Conservation (phyloP, 768 basidiomycete genomes). For the Gloeophyllum trabeum region DNA sequence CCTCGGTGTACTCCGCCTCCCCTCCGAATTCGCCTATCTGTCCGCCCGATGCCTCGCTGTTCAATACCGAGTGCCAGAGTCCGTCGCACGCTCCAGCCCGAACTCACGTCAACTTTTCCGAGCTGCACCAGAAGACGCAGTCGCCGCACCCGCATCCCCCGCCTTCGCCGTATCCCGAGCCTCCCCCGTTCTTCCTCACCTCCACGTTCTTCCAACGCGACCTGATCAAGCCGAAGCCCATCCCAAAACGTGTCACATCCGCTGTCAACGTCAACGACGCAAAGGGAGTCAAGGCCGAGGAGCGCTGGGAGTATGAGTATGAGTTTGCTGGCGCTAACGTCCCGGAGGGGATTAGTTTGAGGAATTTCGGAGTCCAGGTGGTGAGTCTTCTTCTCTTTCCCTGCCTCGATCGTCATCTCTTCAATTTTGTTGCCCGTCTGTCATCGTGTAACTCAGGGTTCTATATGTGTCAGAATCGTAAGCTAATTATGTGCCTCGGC, state of each 20-base stretch:
- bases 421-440: slow-evolving; percentile 11
- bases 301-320: slow-evolving; percentile 22
- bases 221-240: slow-evolving; percentile 17
- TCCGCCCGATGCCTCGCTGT: slow-evolving; percentile 17
- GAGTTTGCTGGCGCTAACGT: slow-evolving; percentile 64
- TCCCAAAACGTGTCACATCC: no score
- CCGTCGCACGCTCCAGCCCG: no score
- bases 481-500: neutral
- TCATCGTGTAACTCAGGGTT: slow-evolving; percentile 1
- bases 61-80: slow-evolving; percentile 45
- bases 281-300: slow-evolving; percentile 18
- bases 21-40: slow-evolving; percentile 5
- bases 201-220: slow-evolving; percentile 23
- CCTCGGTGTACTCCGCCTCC: slow-evolving; percentile 9
- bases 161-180: slow-evolving; percentile 4
- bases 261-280: no score
- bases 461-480: slow-evolving; percentile 1
- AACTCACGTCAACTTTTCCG: slow-evolving; percentile 24
- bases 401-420: slow-evolving; percentile 6
- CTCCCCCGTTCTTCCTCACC: slow-evolving; percentile 10
- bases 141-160: slow-evolving; percentile 9
- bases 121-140: neutral
- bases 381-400: slow-evolving; percentile 34
- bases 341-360: slow-evolving; percentile 71
- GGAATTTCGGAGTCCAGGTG: slow-evolving; percentile 86